phyloP scores from a whole-genome alignment of 1,139 yeast species.

The Barnettozyma hawaiiensis region DNA sequence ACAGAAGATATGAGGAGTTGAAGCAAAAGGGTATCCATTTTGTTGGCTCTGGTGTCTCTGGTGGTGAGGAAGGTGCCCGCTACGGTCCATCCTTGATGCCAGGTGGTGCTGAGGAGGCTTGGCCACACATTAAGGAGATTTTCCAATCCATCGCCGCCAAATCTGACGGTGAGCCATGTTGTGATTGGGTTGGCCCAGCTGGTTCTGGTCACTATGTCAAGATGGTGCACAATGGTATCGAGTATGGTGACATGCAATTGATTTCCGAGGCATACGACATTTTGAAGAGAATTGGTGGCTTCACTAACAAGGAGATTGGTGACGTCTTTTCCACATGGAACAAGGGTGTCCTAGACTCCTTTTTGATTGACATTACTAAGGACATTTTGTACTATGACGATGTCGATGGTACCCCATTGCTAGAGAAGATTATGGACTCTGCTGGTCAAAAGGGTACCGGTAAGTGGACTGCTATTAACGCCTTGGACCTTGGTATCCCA shows the following conservation, averaged over 20 bases:
- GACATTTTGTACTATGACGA: constrained; percentile 85
- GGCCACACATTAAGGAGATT: constrained; percentile 97
- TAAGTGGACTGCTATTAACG: constrained; percentile 99
- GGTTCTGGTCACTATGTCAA: constrained; percentile 99
- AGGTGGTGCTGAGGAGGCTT: constrained; percentile 96
- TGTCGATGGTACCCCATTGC: constrained; percentile 84
- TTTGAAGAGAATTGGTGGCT: constrained; percentile 90
- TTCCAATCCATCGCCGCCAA: constrained; percentile 97
- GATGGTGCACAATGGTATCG: constrained; percentile 99
- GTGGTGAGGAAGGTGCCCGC: constrained; percentile 99
- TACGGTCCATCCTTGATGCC: constrained; percentile 99
- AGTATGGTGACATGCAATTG: constrained; percentile 99
- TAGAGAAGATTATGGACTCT: constrained; percentile 91
- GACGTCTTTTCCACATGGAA: constrained; percentile 92
- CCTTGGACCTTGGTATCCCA: constrained; percentile 97
- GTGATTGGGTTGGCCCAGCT: constrained; percentile 99
- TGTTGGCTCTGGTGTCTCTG: constrained; percentile 99
- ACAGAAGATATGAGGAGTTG: constrained; percentile 92
- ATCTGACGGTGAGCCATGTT: constrained; percentile 97
- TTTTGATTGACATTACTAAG: constrained; percentile 94
- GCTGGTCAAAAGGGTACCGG: constrained; percentile 99
- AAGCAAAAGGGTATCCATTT: constrained; percentile 82
- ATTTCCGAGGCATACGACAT: constrained; percentile 97
- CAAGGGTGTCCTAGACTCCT: constrained; percentile 95
- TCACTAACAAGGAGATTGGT: constrained; percentile 88